Evolutionary conservation across 257 asterid genomes (phyloP).

Genomic region (Haberlea rhodopensis): DNA sequence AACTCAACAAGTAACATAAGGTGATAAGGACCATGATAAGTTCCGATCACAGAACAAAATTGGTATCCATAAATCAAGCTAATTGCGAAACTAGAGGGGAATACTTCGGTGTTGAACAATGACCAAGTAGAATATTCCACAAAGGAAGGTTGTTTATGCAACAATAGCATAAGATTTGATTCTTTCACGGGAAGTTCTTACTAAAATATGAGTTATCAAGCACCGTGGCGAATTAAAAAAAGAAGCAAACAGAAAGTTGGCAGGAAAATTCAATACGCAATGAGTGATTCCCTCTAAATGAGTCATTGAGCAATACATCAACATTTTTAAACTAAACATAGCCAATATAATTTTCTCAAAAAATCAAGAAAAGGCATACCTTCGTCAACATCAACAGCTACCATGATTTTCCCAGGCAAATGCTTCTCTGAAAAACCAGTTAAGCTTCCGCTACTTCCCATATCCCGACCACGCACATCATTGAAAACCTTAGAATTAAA

Average conservation of each 20-base stretch:
- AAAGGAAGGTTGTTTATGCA: conserved; percentile 15
- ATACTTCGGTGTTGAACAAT: not conserved
- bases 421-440: conserved; percentile 29
- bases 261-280: conserved; percentile 6
- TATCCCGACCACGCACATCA: conserved; percentile 25
- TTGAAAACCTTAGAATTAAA: conserved; percentile 25
- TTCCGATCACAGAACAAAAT: not conserved
- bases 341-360: not conserved
- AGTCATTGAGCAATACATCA: conserved; percentile 4
- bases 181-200: conserved; percentile 5
- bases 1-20: no score
- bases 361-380: conserved; percentile 38
- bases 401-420: conserved; percentile 42
- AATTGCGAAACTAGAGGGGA: conserved; percentile 5
- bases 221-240: not conserved
- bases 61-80: not conserved
- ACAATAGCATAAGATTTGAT: conserved; percentile 7
- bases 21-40: conserved; percentile 6
- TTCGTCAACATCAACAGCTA: conserved; percentile 92
- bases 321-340: not conserved
- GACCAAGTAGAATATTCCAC: not conserved
- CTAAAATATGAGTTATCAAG: not conserved
- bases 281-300: not conserved
- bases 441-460: conserved; percentile 29
- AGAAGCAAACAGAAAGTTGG: conserved; percentile 9